Base-by-base conservation (phyloP, 495 filamentous ascomycete genomes). In the Apodospora peruviana region DNA sequence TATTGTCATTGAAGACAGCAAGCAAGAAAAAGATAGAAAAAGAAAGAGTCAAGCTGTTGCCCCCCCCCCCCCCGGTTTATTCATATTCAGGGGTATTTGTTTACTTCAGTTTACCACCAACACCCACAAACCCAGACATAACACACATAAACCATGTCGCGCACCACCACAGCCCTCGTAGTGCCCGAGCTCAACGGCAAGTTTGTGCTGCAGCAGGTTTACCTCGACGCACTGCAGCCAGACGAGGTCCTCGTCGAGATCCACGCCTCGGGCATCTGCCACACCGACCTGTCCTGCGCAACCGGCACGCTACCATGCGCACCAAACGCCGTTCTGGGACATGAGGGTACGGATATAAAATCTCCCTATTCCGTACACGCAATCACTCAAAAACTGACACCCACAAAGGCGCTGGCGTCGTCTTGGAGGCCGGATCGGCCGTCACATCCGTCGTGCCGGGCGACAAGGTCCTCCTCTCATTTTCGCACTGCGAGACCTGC, bases 231-330 rank as follows among this genome's bases (percentile, higher is more conserved):
- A 11, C 51, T 61, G 29, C 51, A 75, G 40, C 72, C 81, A n/a
- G 77, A 81, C 61, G 84, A 89, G 68, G 84, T 90, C 43, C 65
- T 90, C 47, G 75, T 89, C 57, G 78, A 83, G 48, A 81, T 89
- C 59, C 78, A 77, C 50, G 83, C 79, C 64, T 88, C 84, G 3
- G 86, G 86, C 40, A 85, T 90, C 59, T 90, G 86, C 67, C 86
- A 87, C 47, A 83, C 77, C 56, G 86, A 90, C 68, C 84, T 84
- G 61, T 72, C 42, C 48, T 75, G 27, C 64, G 70, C 58, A 19
- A 57, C 17, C 51, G 73, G 45, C 45, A 14, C 41, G 48, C 67
- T 49, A 48, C 70, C 41, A 32, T 74, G 25, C 61, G 59, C 19
- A 49, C 73, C 77, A 1, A 84, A 83, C 40, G 87, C 83, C 16